Evolutionary conservation across 495 filamentous ascomycete genomes (phyloP), one percentile per base, ranked within the genome.

Genomic region (Oleoguttula mirabilis): DNA sequence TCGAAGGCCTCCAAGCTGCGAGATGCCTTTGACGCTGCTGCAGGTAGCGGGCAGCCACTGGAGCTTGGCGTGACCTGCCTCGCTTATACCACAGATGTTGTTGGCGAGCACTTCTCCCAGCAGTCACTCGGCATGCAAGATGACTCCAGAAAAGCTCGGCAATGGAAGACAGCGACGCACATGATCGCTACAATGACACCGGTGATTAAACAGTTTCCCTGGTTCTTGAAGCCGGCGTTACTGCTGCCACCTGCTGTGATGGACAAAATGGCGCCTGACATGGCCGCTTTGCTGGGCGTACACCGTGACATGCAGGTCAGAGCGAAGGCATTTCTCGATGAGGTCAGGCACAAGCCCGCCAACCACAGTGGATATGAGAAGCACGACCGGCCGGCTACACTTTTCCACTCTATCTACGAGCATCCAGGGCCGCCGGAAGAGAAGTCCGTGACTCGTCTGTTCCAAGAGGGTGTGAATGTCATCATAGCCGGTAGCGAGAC

Each of bases 401-500:
- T 38, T 8, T 38, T 38, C 20, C 15, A 38, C 7, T 38, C 14
- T 11, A 38, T 38, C 5, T 38, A 17, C 8, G 10, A 19, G 10
- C 10, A 20, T 23, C 6, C 15, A 19, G 10, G 6, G 10, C 4
- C 35, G 35, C 8, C 35, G 4, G 43, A 46, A 4, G 57, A 64
- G 20, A 48, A 51, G 22, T 32, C 45, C 2, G 19, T 55, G 0
- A 33, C 36, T 1, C 37, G 60, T 3, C 46, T 70, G 1, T 35
- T 47, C 4, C 55, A 67, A 4, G 63, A 68, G 21, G 65, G 52
- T 0, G 10, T 7, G 21, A 41, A 60, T 16, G 46, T 42, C 14
- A 23, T 68, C 2, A 41, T 67, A 12, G 66, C 63, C 1, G 67
- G 64, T 0, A 56, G 46, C 3, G 59, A 60, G 32, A 68, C 65